Evolutionary conservation across 108 stramenopile species (phyloP).

Genomic region (Stephanodiscus triporus): DNA sequence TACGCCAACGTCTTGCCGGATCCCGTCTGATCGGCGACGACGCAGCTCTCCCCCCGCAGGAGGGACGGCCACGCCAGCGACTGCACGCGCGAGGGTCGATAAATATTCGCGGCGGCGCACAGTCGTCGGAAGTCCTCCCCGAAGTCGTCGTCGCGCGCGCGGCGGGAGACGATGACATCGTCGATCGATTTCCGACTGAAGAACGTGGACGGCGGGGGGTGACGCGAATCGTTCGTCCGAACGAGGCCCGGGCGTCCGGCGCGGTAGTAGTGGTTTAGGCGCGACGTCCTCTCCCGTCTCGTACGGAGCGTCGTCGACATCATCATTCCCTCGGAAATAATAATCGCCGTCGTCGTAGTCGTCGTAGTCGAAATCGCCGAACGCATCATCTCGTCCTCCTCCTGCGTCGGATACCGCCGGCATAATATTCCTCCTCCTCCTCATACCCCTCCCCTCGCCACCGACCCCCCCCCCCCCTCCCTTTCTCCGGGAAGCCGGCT

Average conservation of each 20-base stretch:
- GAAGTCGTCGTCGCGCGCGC: constrained; percentile 1
- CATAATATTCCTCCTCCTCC: too few species aligned
- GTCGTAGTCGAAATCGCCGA: constrained; percentile 39
- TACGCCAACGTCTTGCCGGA: constrained; percentile 94
- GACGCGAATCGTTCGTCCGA: constrained; percentile 1
- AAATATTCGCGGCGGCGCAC: constrained; percentile 63
- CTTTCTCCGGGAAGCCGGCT: too few species aligned
- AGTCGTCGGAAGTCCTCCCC: constrained; percentile 46
- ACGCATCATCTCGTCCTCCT: constrained; percentile 25
- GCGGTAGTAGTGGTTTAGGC: background rate
- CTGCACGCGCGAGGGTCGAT: constrained; percentile 78
- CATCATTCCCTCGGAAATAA: constrained; percentile 11
- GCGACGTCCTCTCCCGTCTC: background rate
- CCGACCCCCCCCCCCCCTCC: too few species aligned
- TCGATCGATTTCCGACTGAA: constrained; percentile 69
- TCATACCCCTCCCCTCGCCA: too few species aligned
- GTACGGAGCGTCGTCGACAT: constrained; percentile 16
- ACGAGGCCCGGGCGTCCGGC: background rate
- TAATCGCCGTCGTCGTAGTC: background rate
- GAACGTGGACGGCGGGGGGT: constrained; percentile 57
- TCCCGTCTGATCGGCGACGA: constrained; percentile 95
- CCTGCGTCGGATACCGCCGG: too few species aligned
- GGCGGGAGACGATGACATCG: constrained; percentile 59
- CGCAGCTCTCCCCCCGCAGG: constrained; percentile 64
- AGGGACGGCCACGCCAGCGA: constrained; percentile 80